Percentiles rank a stretch among this genome's conserved stretches.
These are phyloP conservation scores for Hypsizygus ulmarius DNA, from an alignment of 1,284 basidiomycete genomes.

Conservation along the genomic window DNA sequence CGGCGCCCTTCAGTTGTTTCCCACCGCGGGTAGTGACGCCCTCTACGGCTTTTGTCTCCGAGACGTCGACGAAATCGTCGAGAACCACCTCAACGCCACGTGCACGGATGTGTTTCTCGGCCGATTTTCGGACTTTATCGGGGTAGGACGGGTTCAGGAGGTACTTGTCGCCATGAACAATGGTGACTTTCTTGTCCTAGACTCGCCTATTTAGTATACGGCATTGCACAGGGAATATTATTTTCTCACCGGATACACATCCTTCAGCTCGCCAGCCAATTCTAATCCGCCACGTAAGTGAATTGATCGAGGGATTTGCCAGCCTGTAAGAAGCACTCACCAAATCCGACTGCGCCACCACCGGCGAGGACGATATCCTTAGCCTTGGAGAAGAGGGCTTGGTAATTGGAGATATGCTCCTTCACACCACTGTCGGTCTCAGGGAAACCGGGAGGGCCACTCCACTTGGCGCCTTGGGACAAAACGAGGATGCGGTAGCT, in stretches of 20 bases:
- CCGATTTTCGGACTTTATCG: conserved; percentile 48
- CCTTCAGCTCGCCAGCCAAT: conserved; percentile 56
- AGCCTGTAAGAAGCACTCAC: conserved; percentile 29
- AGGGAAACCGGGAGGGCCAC: conserved; percentile 46
- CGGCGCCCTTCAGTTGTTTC: conserved; percentile 45
- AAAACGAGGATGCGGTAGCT: conserved; percentile 53
- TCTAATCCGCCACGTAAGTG: conserved; percentile 31
- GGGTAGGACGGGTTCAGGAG: conserved; percentile 62
- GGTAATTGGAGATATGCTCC: conserved; percentile 39
- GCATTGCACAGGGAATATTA: conserved; percentile 7
- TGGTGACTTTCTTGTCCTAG: conserved; percentile 59
- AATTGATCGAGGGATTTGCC: background rate
- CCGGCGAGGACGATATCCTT: conserved; percentile 57
- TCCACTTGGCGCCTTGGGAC: conserved; percentile 54
- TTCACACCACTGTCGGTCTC: conserved; percentile 34
- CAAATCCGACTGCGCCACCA: conserved; percentile 62
- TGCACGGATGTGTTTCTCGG: conserved; percentile 39
- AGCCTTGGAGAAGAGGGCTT: conserved; percentile 43
- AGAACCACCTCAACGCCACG: conserved; percentile 52
- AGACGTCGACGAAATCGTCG: conserved; percentile 51
- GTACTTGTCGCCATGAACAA: conserved; percentile 51
- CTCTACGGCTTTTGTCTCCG: conserved; percentile 33
- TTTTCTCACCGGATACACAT: conserved; percentile 46
- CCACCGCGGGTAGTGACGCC: conserved; percentile 52
- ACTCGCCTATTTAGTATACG: background rate